Base-by-base conservation (phyloP, 2,329 filamentous ascomycete genomes). In the Calonectria montana region DNA sequence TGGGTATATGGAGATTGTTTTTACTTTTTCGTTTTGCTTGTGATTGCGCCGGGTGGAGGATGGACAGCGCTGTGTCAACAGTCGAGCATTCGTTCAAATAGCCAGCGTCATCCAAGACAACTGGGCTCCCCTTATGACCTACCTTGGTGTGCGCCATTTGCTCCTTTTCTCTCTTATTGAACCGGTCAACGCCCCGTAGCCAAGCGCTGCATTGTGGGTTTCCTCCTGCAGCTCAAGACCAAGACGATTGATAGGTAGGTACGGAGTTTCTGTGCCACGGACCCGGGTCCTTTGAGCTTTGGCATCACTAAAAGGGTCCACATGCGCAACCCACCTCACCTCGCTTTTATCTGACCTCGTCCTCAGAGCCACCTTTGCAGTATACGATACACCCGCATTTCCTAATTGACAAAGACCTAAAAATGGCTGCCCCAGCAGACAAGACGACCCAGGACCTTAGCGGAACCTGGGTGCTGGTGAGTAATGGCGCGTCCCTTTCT, bases 391-490 rank as follows among this genome's bases (percentile, higher is more conserved):
- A 37, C 18, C 6, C 4, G 31, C 31, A 39, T 66, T 47, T 65
- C 27, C 13, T 29, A 6, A 43, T 29, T 4, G 63, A 50, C 31
- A 23, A 27, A 25, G 18, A 35, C 29, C 10, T 10, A 35, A 59
- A 70, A 79, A 96, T 96, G 94, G 93, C 94, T 75, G 92, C 93
- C 73, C 94, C 94, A 68, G 82, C 88, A 65, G 87, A 88, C 73
- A 90, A 92, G 86, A 94, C 88, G 62, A 88, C 92, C 77, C 88
- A 88, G 74, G 88, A 94, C 85, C 88, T 96, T 77, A 91, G 84
- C 78, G 94, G 94, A 74, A 90, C 88, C 80, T 96, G 92, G 88
- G 82, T 87, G 70, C 89, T 96, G 88, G 93, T 94, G 86, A 77
- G 89, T 80, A 23, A 18, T 16, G 18, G 13, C 15, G 15, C 21